phyloP scores from a whole-genome alignment of 805 yeast species.

The Hanseniaspora taiwanica region DNA sequence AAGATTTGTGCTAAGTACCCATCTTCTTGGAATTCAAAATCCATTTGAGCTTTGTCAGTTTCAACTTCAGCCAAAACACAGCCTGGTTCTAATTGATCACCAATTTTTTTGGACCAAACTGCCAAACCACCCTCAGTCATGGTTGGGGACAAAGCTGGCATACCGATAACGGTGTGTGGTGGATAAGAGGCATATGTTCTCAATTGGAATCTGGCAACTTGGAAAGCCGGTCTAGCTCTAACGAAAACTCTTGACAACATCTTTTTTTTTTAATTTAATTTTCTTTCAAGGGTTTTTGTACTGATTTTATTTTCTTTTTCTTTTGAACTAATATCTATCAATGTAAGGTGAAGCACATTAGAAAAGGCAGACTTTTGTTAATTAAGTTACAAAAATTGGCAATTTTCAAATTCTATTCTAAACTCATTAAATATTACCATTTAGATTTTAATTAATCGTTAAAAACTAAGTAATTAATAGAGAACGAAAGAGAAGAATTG shows the following conservation, averaged over 20 bases:
- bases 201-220: conserved; percentile 14
- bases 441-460: no score
- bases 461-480: no score
- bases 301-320: conserved; percentile 1
- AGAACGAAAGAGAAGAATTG: no score
- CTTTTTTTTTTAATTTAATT: not conserved
- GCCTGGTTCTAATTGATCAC: conserved; percentile 83
- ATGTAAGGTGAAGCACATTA: no score
- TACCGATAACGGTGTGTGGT: conserved; percentile 73
- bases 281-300: no score
- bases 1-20: conserved; percentile 82
- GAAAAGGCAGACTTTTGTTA: no score
- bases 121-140: conserved; percentile 94
- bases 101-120: conserved; percentile 78
- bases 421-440: no score
- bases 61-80: conserved; percentile 93
- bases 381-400: no score
- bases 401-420: no score
- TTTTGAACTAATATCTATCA: no score
- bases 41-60: conserved; percentile 97
- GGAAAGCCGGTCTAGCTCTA: conserved; percentile 17
- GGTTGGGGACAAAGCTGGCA: conserved; percentile 99
- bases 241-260: conserved; percentile 9
- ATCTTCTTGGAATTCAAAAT: conserved; percentile 95
- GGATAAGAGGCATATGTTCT: conserved; percentile 44